Base-by-base conservation (phyloP, 1,284 basidiomycete species). In the Chiua sp. region DNA sequence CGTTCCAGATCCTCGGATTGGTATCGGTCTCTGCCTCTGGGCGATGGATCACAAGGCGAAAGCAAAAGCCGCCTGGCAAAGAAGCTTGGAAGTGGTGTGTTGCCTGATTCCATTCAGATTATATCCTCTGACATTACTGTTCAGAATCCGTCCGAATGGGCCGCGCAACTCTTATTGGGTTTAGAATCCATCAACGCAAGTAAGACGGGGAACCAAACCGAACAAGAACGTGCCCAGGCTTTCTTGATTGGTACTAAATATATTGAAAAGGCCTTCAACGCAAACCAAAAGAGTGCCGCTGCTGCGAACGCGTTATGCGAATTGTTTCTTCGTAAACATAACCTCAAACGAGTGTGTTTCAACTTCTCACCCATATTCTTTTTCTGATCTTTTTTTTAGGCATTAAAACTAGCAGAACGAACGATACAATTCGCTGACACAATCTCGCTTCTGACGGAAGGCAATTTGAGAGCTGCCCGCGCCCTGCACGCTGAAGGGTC, bases 401-500 rank as follows among this genome's bases (percentile, higher is more conserved):
- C 94, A 0, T 77, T 94, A 56, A 98, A 98, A 78, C 80, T 98
- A 20, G 94, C 94, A 6, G 96, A 98, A 71, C 86, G 94, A 53
- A 92, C 94, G 0, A 87, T 98, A 42, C 94, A 98, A 72, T 97
- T 92, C 70, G 91, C 94, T 0, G 95, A 98, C 66, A 94, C 93
- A 0, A 82, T 92, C 55, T 85, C 91, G 0, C 76, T 91, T 53
- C 82, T 92, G 51, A 90, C 84, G n/a, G 94, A 91, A 71, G 93
- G 87, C 30, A 92, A 90, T 76, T 78, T 94, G 57, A 81, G 91
- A 65, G 86, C 88, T 18, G 96, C 88, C 2, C 85, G 95, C 20
- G 87, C 93, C 18, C 85, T 89, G 16, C 94, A 96, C 69, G 84
- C 85, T 59, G 78, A 90, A 75, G 82, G 89, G 52, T 77, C 85